Base-by-base conservation (phyloP, 768 basidiomycete species). In the Boletus patriciae region DNA sequence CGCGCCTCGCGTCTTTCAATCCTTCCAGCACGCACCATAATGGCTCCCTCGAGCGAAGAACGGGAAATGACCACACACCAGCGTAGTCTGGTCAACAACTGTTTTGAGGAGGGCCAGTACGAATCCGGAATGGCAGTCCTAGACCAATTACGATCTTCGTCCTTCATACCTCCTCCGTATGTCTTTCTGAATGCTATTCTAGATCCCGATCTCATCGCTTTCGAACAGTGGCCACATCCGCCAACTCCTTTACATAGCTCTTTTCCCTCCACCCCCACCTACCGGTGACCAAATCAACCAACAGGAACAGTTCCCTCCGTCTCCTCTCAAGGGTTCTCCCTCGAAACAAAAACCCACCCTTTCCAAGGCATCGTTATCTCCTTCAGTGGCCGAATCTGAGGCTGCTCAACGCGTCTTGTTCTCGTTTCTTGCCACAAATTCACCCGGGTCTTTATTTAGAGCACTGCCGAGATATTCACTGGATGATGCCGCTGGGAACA, bases 41-140 rank as follows among this genome's bases (percentile, higher is more conserved):
- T 66, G 66, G 41, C 37, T n/a, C 15, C 53, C 49, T 18, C 53
- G 23, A 62, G 37, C 31, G 50, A 59, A 49, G 80, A 81, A 55
- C 70, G 70, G 11, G 80, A 81, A 50, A 78, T 83, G 76, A 74
- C 70, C 54, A 65, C 69, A 15, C 68, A 81, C 62, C 80, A 82
- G 62, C 76, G 79, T 36, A 78, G 77, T 34, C 72, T 88, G 5
- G 86, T 90, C 19, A 87, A 91, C 65, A 84, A 79, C 51, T 85
- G 85, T 56, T 82, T 91, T 19, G 90, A 92, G 63, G 90, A 92
- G 68, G 83, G 84, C 18, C 87, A 90, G 55, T 89, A 87, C 60
- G 84, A 88, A 62, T 77, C 82, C 6, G 90, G 83, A 8, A 85
- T 90, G 29, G 73, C 77, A 15, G 71, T 82, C 27, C 78, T 92